Evolutionary conservation across 331 rosid species (phyloP).

Genomic region (Ulmus americana): DNA sequence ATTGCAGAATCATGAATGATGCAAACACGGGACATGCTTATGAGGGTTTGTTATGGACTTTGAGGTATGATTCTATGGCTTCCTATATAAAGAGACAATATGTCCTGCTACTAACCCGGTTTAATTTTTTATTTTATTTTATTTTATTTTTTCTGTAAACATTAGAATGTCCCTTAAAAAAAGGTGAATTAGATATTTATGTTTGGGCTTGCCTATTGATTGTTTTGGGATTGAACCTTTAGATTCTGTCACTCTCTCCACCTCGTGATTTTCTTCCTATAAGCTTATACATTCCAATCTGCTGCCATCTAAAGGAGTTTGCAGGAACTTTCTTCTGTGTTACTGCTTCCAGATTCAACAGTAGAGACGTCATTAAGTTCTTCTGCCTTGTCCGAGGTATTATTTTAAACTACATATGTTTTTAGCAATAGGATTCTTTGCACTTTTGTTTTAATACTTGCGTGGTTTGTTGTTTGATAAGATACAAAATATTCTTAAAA

Average conservation of each 20-base stretch:
- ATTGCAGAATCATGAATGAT: constrained; percentile 75
- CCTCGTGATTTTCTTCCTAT: constrained; percentile 7
- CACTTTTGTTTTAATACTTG: neutral
- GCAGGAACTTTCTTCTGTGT: constrained; percentile 75
- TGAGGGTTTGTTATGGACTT: constrained; percentile 87
- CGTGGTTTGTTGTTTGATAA: neutral
- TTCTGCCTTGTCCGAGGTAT: constrained; percentile 49
- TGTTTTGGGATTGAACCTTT: constrained; percentile 8
- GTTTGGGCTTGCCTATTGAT: neutral
- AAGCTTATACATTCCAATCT: constrained; percentile 27
- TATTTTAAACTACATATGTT: neutral
- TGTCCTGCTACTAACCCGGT: no score
- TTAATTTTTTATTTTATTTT: no score
- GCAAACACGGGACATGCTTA: constrained; percentile 71
- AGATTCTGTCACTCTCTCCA: constrained; percentile 5
- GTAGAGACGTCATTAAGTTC: constrained; percentile 33
- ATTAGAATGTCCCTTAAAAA: no score
- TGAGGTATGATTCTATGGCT: constrained; percentile 52
- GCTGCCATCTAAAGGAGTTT: constrained; percentile 54
- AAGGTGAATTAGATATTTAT: no score
- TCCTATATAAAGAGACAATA: neutral
- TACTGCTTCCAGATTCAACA: constrained; percentile 45
- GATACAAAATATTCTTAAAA: no score
- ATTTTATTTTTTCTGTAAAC: no score
- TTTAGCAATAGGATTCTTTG: neutral